Base-by-base conservation (phyloP, 352 stramenopile genomes). In the Phytopythium delawarense region DNA sequence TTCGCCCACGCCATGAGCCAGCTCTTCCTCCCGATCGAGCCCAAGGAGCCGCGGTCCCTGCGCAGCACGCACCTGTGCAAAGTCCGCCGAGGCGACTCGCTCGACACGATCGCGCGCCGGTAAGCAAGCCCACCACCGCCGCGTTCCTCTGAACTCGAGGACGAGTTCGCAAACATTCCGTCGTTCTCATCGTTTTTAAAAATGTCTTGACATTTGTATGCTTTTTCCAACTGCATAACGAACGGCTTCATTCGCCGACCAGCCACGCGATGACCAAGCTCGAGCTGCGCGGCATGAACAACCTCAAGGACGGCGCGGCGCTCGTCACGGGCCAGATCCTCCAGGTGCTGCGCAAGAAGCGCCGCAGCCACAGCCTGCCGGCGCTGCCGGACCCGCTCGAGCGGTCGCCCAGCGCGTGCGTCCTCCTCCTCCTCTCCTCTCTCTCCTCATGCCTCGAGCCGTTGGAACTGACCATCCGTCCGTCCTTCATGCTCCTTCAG, bases 281-380 rank as follows among this genome's bases (percentile, higher is more conserved):
- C 21, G 76, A 89, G 55, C 65, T 89, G 55, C 68, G 70, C 34
- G 69, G 75, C 28, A 74, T 84, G 55, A 89, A 87, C 65, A 75
- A 84, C 51, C 59, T 89, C 39, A 59, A 60, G 50, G 67, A 74
- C 39, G 62, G 63, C 25, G 74, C 71, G 50, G 66, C 71, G 52
- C 74, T 82, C 46, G 73, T 77, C 40, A 45, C 62, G 7, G 75
- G 76, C 11, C 75, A 84, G 55, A 57, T 73, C 56, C 59, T 89
- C 21, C 63, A 70, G 39, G 69, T 84, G 42, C 65, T 77, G 44
- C 72, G 67, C 58, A 79, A 79, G 61, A 70, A 76, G 67, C 55
- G 55, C 55, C 55, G 55, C 55, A 76, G 71, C 55, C 69, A 78
- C 25, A 83, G 76, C 52, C 40, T 86, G 25, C 67, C 74, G 0